Evolutionary conservation across 768 basidiomycete species (phyloP).

Genomic region (Chalciporus pseudorubinellus): DNA sequence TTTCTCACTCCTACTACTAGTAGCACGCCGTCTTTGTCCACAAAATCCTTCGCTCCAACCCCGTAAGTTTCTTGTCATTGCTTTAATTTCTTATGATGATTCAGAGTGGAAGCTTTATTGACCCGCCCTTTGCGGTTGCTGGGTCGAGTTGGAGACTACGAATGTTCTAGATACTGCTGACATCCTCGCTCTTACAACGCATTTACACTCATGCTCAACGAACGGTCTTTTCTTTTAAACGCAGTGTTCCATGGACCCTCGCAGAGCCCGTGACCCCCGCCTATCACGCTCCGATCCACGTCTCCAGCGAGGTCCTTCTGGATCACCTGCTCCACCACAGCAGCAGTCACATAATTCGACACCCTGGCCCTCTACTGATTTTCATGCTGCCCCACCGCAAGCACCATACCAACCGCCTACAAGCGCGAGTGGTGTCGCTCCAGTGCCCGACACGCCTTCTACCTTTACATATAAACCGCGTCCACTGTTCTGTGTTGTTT

Average conservation of each 20-base stretch:
- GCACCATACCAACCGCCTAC: slow-evolving; percentile 15
- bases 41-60: neutral
- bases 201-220: slow-evolving; percentile 17
- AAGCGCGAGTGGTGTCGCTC: slow-evolving; percentile 4
- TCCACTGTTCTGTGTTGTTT: slow-evolving; percentile 95
- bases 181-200: slow-evolving; percentile 25
- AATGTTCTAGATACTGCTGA: slow-evolving; percentile 97
- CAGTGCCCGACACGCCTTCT: slow-evolving; percentile 10
- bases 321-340: slow-evolving; percentile 33
- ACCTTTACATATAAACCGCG: slow-evolving; percentile 52
- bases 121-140: slow-evolving; percentile 47
- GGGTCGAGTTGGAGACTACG: slow-evolving; percentile 75
- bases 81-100: slow-evolving; percentile 56
- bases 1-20: too few relatives aligned
- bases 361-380: slow-evolving; percentile 22
- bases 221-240: neutral
- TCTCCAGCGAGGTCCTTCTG: slow-evolving; percentile 47
- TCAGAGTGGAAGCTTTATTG: slow-evolving; percentile 90
- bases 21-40: neutral
- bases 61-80: slow-evolving; percentile 20
- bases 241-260: slow-evolving; percentile 62
- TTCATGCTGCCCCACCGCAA: slow-evolving; percentile 14
- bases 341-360: slow-evolving; percentile 14
- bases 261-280: slow-evolving; percentile 78
- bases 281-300: slow-evolving; percentile 70